Base-by-base conservation (phyloP, 805 yeast species). In the Lipomyces lipofer region DNA sequence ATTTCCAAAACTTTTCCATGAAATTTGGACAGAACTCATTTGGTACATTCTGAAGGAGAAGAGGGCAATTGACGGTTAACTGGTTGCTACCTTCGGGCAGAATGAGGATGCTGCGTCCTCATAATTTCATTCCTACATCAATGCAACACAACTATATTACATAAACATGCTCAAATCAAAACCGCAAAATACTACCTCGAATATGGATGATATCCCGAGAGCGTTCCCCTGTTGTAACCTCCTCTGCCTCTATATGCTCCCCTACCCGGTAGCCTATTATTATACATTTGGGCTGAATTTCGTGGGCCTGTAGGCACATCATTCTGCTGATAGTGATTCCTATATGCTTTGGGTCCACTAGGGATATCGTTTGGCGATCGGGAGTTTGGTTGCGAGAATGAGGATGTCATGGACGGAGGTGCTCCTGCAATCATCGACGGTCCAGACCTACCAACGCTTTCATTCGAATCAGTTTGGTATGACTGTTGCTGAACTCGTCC, bases 301-400 rank as follows among this genome's bases (percentile, higher is more conserved):
- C 54, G 25, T 12, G 57, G 53, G 3, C 53, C 57, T 4, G 49
- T 39, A 13, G 57, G 57, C 8, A 49, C 45, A 19, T 17, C 35
- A 17, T 12, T 28, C 3, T 29, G 27, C 21, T 43, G 51, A 21
- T 27, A 24, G 7, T 45, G 39, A 25, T 15, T 38, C 17, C 56
- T 38, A 9, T 39, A 28, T 9, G 56, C 52, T 21, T 45, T 52
- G 5, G 56, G 56, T 10, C 56, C 56, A n/a, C 52, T 52, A 2
- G 56, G 56, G 12, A 25, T 21, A 22, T 12, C n/a, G n/a, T 25
- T 24, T 13, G 47, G 9, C 30, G 47, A 27, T 27, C 21, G 30
- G 8, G 29, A 21, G 12, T 24, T 10, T 27, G 15, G 21, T 29
- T 19, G 15, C 17, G 47, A 9, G 8, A 19, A 6, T n/a, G 32